Base-by-base conservation (phyloP, 2,329 filamentous ascomycete species). In the Fusarium sp. region DNA sequence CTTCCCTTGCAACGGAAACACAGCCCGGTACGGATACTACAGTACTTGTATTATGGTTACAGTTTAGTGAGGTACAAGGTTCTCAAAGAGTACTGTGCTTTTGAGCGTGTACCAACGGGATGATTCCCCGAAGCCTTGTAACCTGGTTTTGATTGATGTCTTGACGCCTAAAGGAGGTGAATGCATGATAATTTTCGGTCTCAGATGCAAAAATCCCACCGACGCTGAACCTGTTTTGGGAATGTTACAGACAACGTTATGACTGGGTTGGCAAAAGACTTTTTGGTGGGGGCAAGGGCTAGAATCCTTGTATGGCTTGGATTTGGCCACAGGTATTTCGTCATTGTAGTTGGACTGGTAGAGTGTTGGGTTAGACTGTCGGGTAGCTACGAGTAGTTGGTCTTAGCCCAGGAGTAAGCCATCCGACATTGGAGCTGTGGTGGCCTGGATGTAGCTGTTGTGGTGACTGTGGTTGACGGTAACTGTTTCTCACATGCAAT, bases 241-340 rank as follows among this genome's bases (percentile, higher is more conserved):
- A 37, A 37, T n/a, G 34, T 12, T 37, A 37, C 34, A n/a, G 18
- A 37, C 50, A n/a, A 25, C 12, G 34, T 13, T 31, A 34, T 55
- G 45, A 58, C 53, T 68, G 65, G 65, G 37, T 39, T 62, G 25
- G 41, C 39, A 25, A n/a, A 61, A 43, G 55, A 46, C 45, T 62
- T 50, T 61, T 46, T 69, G 63, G 72, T 69, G 63, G 72, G 72
- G 65, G 60, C 72, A 66, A 39, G 62, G 63, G 70, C 62, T 70
- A 45, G 53, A 65, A 63, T 67, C 69, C 69, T 65, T 72, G 30
- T 51, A 30, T 37, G 34, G 34, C 34, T 37, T 37, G 34, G 34
- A 2, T 37, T 37, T 49, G 67, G 60, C 65, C 67, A 74, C 63
- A 71, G 58, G 53, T 55, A 71, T 71, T 68, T 62, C 72, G 73